phyloP scores from a whole-genome alignment of 2,329 filamentous ascomycete genomes.

The Elsinoe perseae region DNA sequence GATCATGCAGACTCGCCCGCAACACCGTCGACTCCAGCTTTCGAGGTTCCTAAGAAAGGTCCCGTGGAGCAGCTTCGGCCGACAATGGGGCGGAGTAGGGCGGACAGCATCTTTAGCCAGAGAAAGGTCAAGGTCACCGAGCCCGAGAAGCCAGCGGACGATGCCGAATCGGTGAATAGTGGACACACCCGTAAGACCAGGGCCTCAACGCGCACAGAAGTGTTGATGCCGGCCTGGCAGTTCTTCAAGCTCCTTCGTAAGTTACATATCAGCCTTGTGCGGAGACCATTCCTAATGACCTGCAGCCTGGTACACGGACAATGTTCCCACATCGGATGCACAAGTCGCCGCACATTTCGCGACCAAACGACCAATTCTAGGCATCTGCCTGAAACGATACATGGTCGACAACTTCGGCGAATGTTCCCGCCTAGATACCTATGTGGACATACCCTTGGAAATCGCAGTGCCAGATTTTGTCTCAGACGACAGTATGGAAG shows the following conservation, averaged over 20 bases:
- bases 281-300: conserved; percentile 17
- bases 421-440: conserved; percentile 66
- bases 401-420: conserved; percentile 62
- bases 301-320: conserved; percentile 76
- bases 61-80: conserved; percentile 30
- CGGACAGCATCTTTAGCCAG: conserved; percentile 45
- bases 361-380: conserved; percentile 72
- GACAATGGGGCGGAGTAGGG: conserved; percentile 33
- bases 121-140: conserved; percentile 32
- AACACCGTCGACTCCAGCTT: conserved; percentile 17
- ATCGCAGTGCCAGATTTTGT: conserved; percentile 82
- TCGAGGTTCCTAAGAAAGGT: conserved; percentile 20
- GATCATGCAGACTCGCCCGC: conserved; percentile 24
- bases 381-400: conserved; percentile 89
- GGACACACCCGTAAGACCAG: conserved; percentile 27
- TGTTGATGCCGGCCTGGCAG: conserved; percentile 94
- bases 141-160: conserved; percentile 34
- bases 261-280: conserved; percentile 32
- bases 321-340: conserved; percentile 56
- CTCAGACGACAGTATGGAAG: conserved; percentile 62
- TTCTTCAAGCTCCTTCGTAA: conserved; percentile 88
- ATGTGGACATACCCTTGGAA: conserved; percentile 85
- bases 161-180: conserved; percentile 34
- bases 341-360: conserved; percentile 88
- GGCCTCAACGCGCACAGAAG: conserved; percentile 55